phyloP scores from a whole-genome alignment of 2,329 filamentous ascomycete genomes.

The Colletotrichum cuscutae region DNA sequence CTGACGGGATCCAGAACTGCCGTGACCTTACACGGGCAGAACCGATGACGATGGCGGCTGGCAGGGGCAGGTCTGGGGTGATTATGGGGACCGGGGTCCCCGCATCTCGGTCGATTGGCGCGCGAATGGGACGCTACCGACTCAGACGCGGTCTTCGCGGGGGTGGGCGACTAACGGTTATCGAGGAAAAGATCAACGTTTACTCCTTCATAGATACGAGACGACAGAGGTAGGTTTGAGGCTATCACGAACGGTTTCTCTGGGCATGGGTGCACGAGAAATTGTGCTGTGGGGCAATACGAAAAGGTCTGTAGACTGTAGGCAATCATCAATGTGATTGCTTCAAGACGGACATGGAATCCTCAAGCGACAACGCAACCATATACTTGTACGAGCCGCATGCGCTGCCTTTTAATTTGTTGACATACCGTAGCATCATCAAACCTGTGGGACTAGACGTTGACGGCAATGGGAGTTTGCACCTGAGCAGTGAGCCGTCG shows the following conservation, averaged over 20 bases:
- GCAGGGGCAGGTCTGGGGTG: background rate
- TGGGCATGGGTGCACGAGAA: background rate
- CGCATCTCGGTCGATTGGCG: constrained; percentile 26
- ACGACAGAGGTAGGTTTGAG: background rate
- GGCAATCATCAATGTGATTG: too few relatives aligned
- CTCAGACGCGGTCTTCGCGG: background rate
- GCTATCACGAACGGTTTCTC: background rate
- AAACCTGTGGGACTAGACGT: too few relatives aligned
- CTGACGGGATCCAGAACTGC: background rate
- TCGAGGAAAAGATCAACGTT: background rate
- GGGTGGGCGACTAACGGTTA: background rate
- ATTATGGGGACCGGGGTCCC: background rate
- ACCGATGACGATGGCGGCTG: constrained; percentile 10
- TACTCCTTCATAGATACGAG: background rate
- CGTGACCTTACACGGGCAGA: background rate
- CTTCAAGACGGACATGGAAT: too few relatives aligned
- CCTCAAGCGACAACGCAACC: too few relatives aligned
- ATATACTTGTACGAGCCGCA: too few relatives aligned
- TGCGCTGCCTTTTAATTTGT: too few relatives aligned
- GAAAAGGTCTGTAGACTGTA: too few relatives aligned
- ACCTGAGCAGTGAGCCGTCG: too few relatives aligned
- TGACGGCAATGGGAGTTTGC: too few relatives aligned
- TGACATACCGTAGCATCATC: too few relatives aligned
- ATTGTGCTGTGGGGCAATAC: too few relatives aligned
- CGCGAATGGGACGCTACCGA: constrained; percentile 14